Percentiles rank a stretch among this genome's conserved stretches.
Conservation (phyloP, 1,139 yeast genomes). For the Geotrichum aggregatum region DNA sequence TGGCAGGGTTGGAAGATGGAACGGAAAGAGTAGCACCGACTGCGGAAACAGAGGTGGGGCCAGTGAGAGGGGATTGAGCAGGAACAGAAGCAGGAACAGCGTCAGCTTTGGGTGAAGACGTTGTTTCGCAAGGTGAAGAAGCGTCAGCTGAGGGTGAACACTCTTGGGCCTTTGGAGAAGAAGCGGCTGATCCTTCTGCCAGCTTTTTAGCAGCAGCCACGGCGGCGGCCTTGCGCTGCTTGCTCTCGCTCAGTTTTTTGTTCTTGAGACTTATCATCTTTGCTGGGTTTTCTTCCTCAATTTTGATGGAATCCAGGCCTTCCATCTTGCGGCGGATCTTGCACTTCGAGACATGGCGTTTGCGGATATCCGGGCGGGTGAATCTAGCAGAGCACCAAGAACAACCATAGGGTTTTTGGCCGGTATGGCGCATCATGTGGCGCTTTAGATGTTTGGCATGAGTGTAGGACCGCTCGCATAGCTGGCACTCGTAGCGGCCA, state of each 20-base stretch:
- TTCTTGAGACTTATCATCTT: slow-evolving; percentile 16
- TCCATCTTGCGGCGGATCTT: slow-evolving; percentile 18
- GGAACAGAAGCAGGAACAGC: too few relatives aligned
- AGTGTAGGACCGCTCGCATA: slow-evolving; percentile 33
- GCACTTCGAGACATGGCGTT: slow-evolving; percentile 31
- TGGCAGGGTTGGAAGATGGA: background rate
- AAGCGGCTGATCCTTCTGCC: background rate
- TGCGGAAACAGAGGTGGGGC: too few relatives aligned
- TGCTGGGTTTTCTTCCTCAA: slow-evolving; percentile 21
- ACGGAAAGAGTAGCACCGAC: background rate
- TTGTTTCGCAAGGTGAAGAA: background rate
- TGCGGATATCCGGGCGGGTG: slow-evolving; percentile 34
- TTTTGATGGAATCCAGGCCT: slow-evolving; percentile 17
- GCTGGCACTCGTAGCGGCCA: slow-evolving; percentile 33
- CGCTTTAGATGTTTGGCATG: slow-evolving; percentile 37
- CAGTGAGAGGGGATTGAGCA: too few relatives aligned
- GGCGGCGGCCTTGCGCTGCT: background rate
- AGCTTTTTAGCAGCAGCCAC: slow-evolving; percentile 1
- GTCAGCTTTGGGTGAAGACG: too few relatives aligned
- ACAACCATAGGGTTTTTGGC: slow-evolving; percentile 34
- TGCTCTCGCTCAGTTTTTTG: slow-evolving; percentile 8
- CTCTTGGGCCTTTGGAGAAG: background rate
- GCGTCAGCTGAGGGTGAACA: background rate
- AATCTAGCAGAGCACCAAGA: slow-evolving; percentile 30
- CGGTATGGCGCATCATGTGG: slow-evolving; percentile 36